These are phyloP conservation scores for Xerocomus spinulosus DNA, from an alignment of 768 basidiomycete species.

Conservation along the genomic window DNA sequence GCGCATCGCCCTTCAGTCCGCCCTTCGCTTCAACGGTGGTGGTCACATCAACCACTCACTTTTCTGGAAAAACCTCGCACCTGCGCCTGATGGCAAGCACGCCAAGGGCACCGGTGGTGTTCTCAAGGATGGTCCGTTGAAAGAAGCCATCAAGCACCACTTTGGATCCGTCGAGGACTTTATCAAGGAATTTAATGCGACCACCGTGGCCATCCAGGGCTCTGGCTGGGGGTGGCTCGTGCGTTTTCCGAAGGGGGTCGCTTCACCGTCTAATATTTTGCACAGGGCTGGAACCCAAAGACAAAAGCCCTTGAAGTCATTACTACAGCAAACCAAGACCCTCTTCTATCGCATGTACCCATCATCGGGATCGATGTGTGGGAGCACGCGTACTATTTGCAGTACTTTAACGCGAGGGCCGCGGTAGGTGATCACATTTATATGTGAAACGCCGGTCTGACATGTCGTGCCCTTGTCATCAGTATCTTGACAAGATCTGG, in stretches of 20 bases:
- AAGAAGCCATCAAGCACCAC: constrained; percentile 53
- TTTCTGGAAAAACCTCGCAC: constrained; percentile 95
- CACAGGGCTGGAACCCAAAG: constrained; percentile 68
- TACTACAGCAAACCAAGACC: constrained; percentile 96
- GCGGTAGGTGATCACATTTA: constrained; percentile 83
- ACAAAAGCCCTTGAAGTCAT: constrained; percentile 76
- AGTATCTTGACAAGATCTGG: constrained; percentile 80
- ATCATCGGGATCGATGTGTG: constrained; percentile 93
- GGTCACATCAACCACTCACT: constrained; percentile 92
- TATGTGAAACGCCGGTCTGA: neutral
- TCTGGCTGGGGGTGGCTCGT: constrained; percentile 98
- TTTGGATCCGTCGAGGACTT: constrained; percentile 73
- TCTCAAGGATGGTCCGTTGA: constrained; percentile 64
- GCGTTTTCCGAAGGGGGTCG: constrained; percentile 27
- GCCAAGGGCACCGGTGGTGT: constrained; percentile 60
- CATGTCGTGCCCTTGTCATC: neutral
- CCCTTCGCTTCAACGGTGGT: constrained; percentile 25
- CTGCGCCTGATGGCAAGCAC: constrained; percentile 41
- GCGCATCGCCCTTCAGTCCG: constrained; percentile 26
- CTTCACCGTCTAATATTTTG: neutral
- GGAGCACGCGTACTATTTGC: constrained; percentile 97
- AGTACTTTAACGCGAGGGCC: constrained; percentile 93
- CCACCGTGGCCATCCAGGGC: constrained; percentile 84
- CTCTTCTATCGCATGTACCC: constrained; percentile 69
- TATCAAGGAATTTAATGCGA: constrained; percentile 79